Conservation (phyloP, 2,329 filamentous ascomycete genomes). For the Botrytis byssoidea region DNA sequence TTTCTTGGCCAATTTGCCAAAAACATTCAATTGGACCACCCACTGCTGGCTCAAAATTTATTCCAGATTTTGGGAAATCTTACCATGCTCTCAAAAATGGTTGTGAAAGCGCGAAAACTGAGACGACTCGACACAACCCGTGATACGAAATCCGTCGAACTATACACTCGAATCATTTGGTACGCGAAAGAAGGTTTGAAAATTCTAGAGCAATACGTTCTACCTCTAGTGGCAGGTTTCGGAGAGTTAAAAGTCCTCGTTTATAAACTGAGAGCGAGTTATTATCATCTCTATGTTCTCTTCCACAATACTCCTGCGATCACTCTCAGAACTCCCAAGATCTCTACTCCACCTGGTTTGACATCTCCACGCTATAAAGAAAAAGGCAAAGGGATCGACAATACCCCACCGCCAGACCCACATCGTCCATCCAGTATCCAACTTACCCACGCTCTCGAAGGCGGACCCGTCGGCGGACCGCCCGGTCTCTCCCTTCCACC, state of each 20-base stretch:
- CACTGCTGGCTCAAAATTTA: slow-evolving; percentile 75
- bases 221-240: slow-evolving; percentile 78
- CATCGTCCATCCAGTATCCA: slow-evolving; percentile 38
- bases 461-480: slow-evolving; percentile 47
- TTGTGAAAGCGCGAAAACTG: slow-evolving; percentile 78
- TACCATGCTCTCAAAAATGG: slow-evolving; percentile 79
- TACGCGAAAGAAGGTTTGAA: slow-evolving; percentile 86
- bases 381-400: slow-evolving; percentile 37
- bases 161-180: slow-evolving; percentile 93
- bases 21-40: slow-evolving; percentile 73
- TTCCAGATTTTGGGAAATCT: slow-evolving; percentile 92
- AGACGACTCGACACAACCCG: slow-evolving; percentile 78
- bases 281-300: slow-evolving; percentile 94
- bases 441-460: slow-evolving; percentile 39
- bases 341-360: slow-evolving; percentile 43
- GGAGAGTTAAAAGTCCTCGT: slow-evolving; percentile 84
- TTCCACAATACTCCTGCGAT: slow-evolving; percentile 90
- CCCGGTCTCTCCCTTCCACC: slow-evolving; percentile 41
- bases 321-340: slow-evolving; percentile 31
- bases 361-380: slow-evolving; percentile 36
- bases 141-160: slow-evolving; percentile 74
- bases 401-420: slow-evolving; percentile 25
- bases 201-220: slow-evolving; percentile 81
- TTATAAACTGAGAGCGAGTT: slow-evolving; percentile 88
- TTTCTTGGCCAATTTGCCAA: slow-evolving; percentile 88